Evolutionary conservation across 305 asterid species (phyloP), one percentile per base, ranked within the genome.

Genomic region (Andrographis paniculata): DNA sequence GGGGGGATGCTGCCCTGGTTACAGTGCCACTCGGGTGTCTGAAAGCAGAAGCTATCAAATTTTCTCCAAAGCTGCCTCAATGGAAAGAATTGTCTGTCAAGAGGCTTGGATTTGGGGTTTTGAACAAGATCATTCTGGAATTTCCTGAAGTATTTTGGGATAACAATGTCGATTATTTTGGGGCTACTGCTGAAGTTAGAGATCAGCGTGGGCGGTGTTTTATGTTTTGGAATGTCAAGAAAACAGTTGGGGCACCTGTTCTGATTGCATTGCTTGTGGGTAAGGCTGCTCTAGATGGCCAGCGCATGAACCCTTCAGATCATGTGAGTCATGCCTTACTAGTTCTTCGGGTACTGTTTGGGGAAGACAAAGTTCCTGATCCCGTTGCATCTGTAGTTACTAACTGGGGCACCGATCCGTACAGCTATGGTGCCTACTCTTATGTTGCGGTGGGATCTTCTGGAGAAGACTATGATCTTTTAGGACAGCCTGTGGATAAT

Each of bases 211-310:
- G 99, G 23, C 58, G 80, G 68, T 87, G 99, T 72, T 92, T 92
- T 67, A 92, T 92, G 99, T 92, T 92, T 69, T 92, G 99, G 99
- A 92, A 92, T 74, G 82, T 92, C 59, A 81, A 75, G 75, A 87
- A 92, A 73, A 92, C 99, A 17, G 99, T 84, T 62, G 94, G 94
- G 27, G 97, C 99, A 30, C 99, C 99, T 62, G 99, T 87, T 56
- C 94, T 92, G 53, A 84, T 92, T 59, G 95, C 99, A 14, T 65
- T 92, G 66, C 79, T 92, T 47, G 99, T 87, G 52, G 99, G 99
- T 67, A 82, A 84, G 73, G 95, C 99, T 65, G 99, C 99, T 24
- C 63, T 75, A 58, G 84, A 81, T 65, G 94, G 91, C 38, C 98
- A 84, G 61, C 51, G 50, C 61, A 56, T 76, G 69, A 64, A 58